Evolutionary conservation across 306 rosid genomes (phyloP).

Genomic region (Vigna unguiculata): DNA sequence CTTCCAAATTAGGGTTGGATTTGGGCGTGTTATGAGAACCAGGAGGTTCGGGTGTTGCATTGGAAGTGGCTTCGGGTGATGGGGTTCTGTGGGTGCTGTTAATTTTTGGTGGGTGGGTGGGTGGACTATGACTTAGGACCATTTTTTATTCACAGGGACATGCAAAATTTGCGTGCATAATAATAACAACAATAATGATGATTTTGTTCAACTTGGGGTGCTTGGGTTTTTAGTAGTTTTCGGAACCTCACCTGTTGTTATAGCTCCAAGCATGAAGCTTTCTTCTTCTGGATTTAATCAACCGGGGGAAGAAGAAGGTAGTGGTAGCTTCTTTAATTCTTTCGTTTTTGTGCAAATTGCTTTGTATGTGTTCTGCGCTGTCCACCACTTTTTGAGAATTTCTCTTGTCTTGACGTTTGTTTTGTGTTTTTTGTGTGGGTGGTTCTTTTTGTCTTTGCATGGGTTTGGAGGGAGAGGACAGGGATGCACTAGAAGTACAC

Average conservation of each 20-base stretch:
- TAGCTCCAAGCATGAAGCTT: slow-evolving; percentile 58
- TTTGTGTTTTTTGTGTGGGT: slow-evolving; percentile 6
- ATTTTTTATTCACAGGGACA: slow-evolving; percentile 32
- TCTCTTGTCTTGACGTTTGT: background rate
- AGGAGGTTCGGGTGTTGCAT: slow-evolving; percentile 57
- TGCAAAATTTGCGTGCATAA: background rate
- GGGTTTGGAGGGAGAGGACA: background rate
- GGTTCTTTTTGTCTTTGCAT: slow-evolving; percentile 32
- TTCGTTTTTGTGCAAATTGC: slow-evolving; percentile 13
- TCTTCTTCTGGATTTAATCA: slow-evolving; percentile 62
- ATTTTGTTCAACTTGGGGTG: slow-evolving; percentile 33
- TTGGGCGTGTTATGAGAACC: slow-evolving; percentile 56
- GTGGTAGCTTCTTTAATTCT: slow-evolving; percentile 14
- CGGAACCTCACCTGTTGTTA: slow-evolving; percentile 32
- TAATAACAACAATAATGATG: background rate
- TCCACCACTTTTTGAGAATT: background rate
- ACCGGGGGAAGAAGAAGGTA: slow-evolving; percentile 69
- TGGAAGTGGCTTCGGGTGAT: slow-evolving; percentile 73
- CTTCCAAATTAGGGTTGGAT: slow-evolving; percentile 33
- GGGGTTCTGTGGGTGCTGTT: background rate
- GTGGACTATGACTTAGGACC: slow-evolving; percentile 3
- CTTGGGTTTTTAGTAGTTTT: slow-evolving; percentile 44
- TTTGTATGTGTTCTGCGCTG: background rate
- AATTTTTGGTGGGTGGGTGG: slow-evolving; percentile 46
- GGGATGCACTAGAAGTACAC: background rate